Evolutionary conservation across 1,284 basidiomycete species (phyloP).

Genomic region (Leccinum variabile): DNA sequence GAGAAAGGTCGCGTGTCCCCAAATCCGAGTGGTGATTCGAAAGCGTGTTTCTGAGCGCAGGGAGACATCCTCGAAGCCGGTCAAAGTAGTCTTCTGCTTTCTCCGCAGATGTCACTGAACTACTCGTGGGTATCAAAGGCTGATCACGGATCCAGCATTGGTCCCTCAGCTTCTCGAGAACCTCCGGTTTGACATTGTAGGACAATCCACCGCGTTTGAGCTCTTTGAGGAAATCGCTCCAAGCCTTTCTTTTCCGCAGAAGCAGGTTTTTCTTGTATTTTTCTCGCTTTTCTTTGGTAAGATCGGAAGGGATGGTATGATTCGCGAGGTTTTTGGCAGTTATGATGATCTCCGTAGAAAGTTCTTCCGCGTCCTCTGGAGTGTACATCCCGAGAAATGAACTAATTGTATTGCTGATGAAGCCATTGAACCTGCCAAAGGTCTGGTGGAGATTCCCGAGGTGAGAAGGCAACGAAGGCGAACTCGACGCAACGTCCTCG

Average conservation of each 20-base stretch:
- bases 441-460: conserved; percentile 42
- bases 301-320: conserved; percentile 45
- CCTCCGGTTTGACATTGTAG: conserved; percentile 69
- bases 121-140: conserved; percentile 38
- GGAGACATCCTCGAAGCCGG: conserved; percentile 68
- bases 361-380: conserved; percentile 51
- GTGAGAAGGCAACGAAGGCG: conserved; percentile 20
- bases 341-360: conserved; percentile 77
- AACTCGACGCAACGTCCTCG: conserved; percentile 10
- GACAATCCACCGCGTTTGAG: conserved; percentile 82
- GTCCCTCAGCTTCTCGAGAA: conserved; percentile 64
- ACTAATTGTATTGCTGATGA: conserved; percentile 46
- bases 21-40: conserved; percentile 80
- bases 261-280: conserved; percentile 79
- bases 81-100: conserved; percentile 72
- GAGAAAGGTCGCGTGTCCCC: conserved; percentile 80
- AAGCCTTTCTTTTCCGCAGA: conserved; percentile 88
- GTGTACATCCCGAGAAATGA: conserved; percentile 43
- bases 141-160: conserved; percentile 70
- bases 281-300: conserved; percentile 60
- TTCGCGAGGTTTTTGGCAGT: conserved; percentile 65
- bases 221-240: conserved; percentile 89
- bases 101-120: conserved; percentile 26
- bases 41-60: conserved; percentile 65
- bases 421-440: conserved; percentile 45